Evolutionary conservation across 2,329 filamentous ascomycete species (phyloP).

Genomic region (Pseudocercospora musae): DNA sequence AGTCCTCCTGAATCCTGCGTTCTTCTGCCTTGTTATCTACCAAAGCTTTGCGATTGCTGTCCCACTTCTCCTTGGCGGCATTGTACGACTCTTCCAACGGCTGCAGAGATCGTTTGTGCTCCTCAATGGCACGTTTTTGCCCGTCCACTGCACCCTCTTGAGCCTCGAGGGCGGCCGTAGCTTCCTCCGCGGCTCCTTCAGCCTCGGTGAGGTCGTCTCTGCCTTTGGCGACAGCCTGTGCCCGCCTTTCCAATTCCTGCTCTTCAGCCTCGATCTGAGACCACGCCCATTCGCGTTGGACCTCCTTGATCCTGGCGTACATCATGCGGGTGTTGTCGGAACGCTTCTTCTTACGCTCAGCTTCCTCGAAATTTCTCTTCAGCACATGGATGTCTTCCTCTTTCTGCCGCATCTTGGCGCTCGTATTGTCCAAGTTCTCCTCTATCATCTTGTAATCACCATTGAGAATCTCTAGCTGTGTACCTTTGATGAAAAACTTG

Average conservation of each 20-base stretch:
- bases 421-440: constrained; percentile 71
- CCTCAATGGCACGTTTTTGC: constrained; percentile 36
- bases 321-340: constrained; percentile 66
- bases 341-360: constrained; percentile 61
- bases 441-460: constrained; percentile 84
- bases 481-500: constrained; percentile 92
- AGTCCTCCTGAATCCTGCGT: constrained; percentile 58
- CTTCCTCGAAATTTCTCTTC: constrained; percentile 57
- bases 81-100: constrained; percentile 49
- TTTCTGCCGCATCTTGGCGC: constrained; percentile 59
- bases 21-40: constrained; percentile 51
- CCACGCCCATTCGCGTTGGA: constrained; percentile 75
- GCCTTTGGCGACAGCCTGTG: constrained; percentile 32
- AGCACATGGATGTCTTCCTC: constrained; percentile 66
- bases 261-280: constrained; percentile 79
- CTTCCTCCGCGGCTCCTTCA: constrained; percentile 44
- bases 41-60: constrained; percentile 35
- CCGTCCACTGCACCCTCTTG: constrained; percentile 41
- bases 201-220: constrained; percentile 47
- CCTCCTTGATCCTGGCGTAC: constrained; percentile 50
- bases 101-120: constrained; percentile 36
- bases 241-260: constrained; percentile 30
- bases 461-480: constrained; percentile 87
- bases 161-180: constrained; percentile 42
- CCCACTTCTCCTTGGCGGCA: constrained; percentile 52